Percentiles rank a stretch among this genome's conserved stretches.
phyloP scores from a whole-genome alignment of 2,329 filamentous ascomycete species.

The Xylaria sp. region DNA sequence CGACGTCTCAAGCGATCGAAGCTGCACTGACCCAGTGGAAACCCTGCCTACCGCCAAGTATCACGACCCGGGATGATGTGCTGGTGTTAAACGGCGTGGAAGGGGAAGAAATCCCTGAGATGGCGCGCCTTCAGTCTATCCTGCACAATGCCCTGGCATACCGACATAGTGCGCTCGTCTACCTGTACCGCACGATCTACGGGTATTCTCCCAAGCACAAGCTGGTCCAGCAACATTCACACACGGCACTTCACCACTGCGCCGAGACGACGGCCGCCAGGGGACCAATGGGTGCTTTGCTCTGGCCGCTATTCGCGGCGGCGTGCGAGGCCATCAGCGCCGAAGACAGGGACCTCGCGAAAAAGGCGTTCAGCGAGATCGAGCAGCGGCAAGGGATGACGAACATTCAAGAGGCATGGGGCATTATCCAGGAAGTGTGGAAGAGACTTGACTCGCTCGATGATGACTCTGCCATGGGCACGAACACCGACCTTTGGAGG shows the following conservation, averaged over 20 bases:
- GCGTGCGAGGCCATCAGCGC: constrained; percentile 66
- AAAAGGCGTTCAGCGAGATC: constrained; percentile 63
- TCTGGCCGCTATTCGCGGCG: constrained; percentile 74
- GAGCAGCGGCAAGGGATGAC: constrained; percentile 71
- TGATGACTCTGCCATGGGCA: constrained; percentile 42
- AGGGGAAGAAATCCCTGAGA: constrained; percentile 49
- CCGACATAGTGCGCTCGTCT: constrained; percentile 68
- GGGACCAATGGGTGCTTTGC: constrained; percentile 71
- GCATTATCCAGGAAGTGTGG: constrained; percentile 71
- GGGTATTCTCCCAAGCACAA: constrained; percentile 59
- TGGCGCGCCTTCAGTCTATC: constrained; percentile 62
- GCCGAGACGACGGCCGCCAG: constrained; percentile 64
- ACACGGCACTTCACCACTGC: constrained; percentile 64
- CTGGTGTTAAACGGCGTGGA: constrained; percentile 36
- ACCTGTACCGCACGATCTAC: constrained; percentile 67
- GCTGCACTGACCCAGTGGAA: constrained; percentile 66
- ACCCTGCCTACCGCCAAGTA: constrained; percentile 60
- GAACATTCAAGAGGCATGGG: constrained; percentile 71
- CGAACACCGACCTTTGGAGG: constrained; percentile 62
- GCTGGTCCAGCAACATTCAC: constrained; percentile 65
- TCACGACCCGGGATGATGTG: constrained; percentile 47
- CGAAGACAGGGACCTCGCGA: constrained; percentile 63
- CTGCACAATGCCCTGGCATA: constrained; percentile 70
- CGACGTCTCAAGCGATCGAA: constrained; percentile 66
- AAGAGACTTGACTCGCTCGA: constrained; percentile 58